A percentile compares a stretch with the other conserved stretches of the same genome.
Evolutionary conservation across 805 yeast genomes (phyloP).

Genomic region (Metschnikowia matae): DNA sequence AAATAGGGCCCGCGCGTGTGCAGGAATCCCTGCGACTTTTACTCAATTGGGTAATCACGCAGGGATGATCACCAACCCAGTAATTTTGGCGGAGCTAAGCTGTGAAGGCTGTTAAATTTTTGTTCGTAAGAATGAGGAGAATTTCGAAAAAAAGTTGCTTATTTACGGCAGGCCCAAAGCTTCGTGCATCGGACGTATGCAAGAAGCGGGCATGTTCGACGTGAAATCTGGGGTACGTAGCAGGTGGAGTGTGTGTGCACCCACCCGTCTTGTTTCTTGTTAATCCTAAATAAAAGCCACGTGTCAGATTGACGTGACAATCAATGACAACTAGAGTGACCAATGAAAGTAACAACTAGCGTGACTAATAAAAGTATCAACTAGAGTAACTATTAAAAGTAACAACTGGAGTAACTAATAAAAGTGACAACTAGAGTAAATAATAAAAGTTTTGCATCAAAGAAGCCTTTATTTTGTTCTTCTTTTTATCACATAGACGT

Average conservation of each 20-base stretch:
- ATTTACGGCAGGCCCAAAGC: not conserved
- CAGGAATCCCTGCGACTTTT: not conserved
- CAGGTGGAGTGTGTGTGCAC: not conserved
- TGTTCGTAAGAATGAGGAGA: not conserved
- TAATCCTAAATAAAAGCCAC: not conserved
- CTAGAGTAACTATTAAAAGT: too few species aligned
- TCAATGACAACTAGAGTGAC: too few species aligned
- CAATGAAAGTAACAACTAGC: too few species aligned
- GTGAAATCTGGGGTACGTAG: not conserved
- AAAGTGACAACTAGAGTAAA: too few species aligned
- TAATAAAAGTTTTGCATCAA: too few species aligned
- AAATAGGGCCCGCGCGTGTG: not conserved
- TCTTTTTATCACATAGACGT: too few species aligned
- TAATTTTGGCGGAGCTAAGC: not conserved
- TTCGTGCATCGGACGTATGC: not conserved
- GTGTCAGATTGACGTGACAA: not conserved
- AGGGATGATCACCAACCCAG: not conserved
- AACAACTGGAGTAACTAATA: too few species aligned
- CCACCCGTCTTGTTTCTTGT: not conserved
- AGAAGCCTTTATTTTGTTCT: too few species aligned
- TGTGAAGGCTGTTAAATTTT: not conserved
- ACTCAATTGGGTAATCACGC: not conserved
- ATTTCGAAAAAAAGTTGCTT: not conserved
- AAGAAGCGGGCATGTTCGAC: not conserved
- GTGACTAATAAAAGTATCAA: too few species aligned